Evolutionary conservation across 257 asterid species (phyloP).

Genomic region (Solanum habrochaites): DNA sequence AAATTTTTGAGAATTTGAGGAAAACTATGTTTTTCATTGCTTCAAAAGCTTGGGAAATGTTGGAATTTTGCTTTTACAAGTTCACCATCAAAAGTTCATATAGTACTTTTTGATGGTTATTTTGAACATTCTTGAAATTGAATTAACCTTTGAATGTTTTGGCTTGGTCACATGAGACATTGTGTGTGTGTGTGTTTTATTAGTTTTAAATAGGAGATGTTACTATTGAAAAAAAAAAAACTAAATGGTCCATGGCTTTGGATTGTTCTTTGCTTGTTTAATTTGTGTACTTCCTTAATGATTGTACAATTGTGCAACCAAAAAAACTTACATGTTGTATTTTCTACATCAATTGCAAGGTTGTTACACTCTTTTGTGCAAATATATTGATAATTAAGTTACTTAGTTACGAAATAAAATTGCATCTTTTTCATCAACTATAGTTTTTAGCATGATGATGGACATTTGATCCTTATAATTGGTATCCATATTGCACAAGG

Average conservation of each 20-base stretch:
- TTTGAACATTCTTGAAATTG: neutral
- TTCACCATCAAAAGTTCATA: neutral
- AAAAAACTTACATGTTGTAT: no score
- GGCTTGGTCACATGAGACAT: neutral
- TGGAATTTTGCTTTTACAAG: neutral
- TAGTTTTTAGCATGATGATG: no score
- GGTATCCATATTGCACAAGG: no score
- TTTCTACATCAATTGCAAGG: no score
- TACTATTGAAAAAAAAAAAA: neutral
- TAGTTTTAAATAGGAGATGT: neutral
- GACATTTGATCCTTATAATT: rapidly evolving
- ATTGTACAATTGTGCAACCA: neutral
- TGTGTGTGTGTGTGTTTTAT: neutral
- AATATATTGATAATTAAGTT: no score
- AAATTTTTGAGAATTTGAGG: neutral
- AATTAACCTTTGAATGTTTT: neutral
- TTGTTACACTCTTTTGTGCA: no score
- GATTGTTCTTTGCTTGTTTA: neutral
- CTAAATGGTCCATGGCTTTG: neutral
- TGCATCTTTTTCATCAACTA: no score
- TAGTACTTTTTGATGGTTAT: no score
- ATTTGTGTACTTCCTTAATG: neutral
- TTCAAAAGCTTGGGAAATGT: neutral
- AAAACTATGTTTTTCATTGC: neutral
- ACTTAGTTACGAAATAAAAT: no score